Evolutionary conservation across 2,329 filamentous ascomycete species (phyloP), one percentile per base, ranked within the genome.

Genomic region (Ophiostoma novo-ulmi): DNA sequence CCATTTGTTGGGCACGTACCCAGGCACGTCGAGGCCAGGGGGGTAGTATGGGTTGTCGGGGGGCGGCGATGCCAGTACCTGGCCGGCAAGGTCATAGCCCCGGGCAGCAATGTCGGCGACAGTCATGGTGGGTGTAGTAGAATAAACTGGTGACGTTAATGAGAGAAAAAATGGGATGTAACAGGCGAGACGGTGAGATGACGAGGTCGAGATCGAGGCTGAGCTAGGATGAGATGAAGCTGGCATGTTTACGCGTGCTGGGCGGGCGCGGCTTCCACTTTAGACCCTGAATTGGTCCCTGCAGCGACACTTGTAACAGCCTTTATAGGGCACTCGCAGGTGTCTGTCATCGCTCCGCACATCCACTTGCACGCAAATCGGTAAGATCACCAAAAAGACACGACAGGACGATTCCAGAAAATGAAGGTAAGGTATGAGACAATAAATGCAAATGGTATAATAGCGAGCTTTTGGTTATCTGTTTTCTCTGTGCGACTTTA

Each of bases 31-130:
- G 20, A 81, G 80, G 63, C 78, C 77, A 2, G 76, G 76, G 0
- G 85, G 85, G 73, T 82, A 83, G 73, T 87, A 88, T 0, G 85
- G 85, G 73, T 87, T 84, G 71, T n/a, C 22, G 20, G 63, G 35
- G 20, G 5, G 69, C 48, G n/a, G 69, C 44, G 35, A 11, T 10
- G 26, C n/a, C 7, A n/a, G 68, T 8, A 58, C 44, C 65, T n/a
- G 17, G 20, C 35, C 65, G 14, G 10, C 20, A 44, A 31, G 22
- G 11, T 13, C 22, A 22, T 63, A 20, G 26, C 58, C 58, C 58
- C 26, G 14, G 17, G 63, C 17, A 5, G 63, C 63, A 39, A 41
- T 11, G n/a, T 41, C 36, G 14, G 63, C 36, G 7, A 31, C 22
- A 1, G 65, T 35, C 65, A 67, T 67, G 13, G 14, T 55, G 3